Conservation (phyloP, 2,329 filamentous ascomycete genomes). For the Aspergillus sp. region DNA sequence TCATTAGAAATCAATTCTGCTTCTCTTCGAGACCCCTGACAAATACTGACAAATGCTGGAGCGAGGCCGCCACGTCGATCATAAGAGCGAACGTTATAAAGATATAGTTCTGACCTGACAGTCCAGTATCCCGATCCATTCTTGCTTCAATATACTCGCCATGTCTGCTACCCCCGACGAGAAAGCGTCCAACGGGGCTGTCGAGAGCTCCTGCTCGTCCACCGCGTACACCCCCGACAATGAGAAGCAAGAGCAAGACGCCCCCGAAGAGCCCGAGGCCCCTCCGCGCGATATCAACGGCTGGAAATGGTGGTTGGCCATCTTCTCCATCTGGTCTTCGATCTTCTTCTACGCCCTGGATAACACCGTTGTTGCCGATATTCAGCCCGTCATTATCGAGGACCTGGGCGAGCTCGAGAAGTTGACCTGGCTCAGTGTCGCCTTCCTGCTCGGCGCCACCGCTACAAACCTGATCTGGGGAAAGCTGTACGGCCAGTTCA, state of each 20-base stretch:
- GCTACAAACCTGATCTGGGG: slow-evolving; percentile 1
- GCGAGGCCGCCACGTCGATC: neutral
- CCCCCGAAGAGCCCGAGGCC: neutral
- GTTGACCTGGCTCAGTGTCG: slow-evolving; percentile 12
- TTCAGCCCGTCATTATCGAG: slow-evolving; percentile 11
- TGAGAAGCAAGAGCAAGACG: neutral
- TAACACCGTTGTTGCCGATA: slow-evolving; percentile 15
- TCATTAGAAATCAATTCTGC: neutral
- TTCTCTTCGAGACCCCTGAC: neutral
- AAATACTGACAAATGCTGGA: neutral
- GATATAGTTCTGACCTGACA: too few relatives aligned
- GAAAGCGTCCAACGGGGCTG: neutral
- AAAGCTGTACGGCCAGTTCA: slow-evolving; percentile 29
- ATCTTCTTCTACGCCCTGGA: slow-evolving; percentile 13
- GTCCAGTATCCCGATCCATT: too few relatives aligned
- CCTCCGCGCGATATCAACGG: neutral
- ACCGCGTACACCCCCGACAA: neutral
- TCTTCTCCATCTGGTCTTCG: neutral
- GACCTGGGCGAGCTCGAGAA: slow-evolving; percentile 7
- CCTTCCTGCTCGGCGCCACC: slow-evolving; percentile 1
- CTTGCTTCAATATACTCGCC: neutral
- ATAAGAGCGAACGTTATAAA: too few relatives aligned
- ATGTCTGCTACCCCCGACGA: neutral
- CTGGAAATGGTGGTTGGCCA: neutral
- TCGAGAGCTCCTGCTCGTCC: neutral